Evolutionary conservation across 2,329 filamentous ascomycete genomes (phyloP).

Genomic region (Claviceps purpurea): DNA sequence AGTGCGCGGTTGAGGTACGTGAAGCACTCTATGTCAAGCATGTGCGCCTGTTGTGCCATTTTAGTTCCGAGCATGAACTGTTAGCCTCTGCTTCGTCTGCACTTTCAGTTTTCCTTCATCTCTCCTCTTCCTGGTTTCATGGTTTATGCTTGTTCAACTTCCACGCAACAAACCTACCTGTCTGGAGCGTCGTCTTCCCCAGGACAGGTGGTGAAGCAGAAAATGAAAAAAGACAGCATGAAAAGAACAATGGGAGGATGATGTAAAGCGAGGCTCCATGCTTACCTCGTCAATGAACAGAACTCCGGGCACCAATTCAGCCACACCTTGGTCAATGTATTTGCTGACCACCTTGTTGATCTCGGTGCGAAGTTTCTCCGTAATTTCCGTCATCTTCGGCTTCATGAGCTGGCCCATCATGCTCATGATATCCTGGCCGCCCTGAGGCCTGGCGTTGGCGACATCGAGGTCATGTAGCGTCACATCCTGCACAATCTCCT

Average conservation of each 20-base stretch:
- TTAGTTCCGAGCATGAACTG: neutral
- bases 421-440: constrained; percentile 98
- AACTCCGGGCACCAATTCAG: constrained; percentile 94
- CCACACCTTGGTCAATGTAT: constrained; percentile 96
- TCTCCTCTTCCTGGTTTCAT: neutral
- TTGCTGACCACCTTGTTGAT: constrained; percentile 99
- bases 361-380: constrained; percentile 85
- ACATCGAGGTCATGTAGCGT: constrained; percentile 94
- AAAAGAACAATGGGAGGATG: neutral
- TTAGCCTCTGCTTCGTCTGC: neutral
- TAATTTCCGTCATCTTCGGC: constrained; percentile 98
- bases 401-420: constrained; percentile 99
- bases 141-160: neutral
- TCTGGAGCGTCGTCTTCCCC: neutral
- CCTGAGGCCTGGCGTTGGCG: constrained; percentile 87
- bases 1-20: constrained; percentile 98
- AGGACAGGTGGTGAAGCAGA: neutral
- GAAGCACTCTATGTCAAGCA: constrained; percentile 99
- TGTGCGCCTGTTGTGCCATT: constrained; percentile 59
- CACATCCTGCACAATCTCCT: constrained; percentile 98
- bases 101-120: neutral
- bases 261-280: too few relatives aligned
- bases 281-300: constrained; percentile 94
- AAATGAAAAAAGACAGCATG: constrained; percentile 1
- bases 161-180: too few relatives aligned